Percentiles rank a stretch among this genome's conserved stretches.
Evolutionary conservation across 108 stramenopile species (phyloP).

Genomic region (Cyclotella kingstonii): DNA sequence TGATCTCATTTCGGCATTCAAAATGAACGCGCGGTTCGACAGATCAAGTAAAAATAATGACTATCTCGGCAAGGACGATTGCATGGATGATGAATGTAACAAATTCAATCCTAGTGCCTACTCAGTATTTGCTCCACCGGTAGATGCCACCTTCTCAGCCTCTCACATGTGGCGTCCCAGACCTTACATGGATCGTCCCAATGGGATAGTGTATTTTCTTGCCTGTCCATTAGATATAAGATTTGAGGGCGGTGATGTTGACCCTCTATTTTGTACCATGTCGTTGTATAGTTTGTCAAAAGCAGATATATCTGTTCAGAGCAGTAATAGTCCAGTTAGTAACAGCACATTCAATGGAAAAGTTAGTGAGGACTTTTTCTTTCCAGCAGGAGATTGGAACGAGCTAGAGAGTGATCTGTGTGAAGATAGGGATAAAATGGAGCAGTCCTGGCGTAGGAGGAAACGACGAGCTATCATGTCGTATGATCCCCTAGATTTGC

Average conservation of each 20-base stretch:
- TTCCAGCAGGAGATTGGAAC: conserved; percentile 80
- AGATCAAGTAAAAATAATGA: not conserved
- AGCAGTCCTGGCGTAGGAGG: conserved; percentile 51
- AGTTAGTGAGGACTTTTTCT: conserved; percentile 81
- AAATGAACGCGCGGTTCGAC: conserved; percentile 35
- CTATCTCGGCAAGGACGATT: not conserved
- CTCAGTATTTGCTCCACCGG: conserved; percentile 74
- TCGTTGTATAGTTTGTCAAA: conserved; percentile 53
- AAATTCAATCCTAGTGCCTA: conserved; percentile 18
- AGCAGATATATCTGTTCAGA: not conserved
- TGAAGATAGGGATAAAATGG: conserved; percentile 19
- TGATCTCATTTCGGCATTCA: conserved; percentile 55
- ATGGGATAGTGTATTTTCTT: conserved; percentile 53
- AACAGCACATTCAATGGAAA: conserved; percentile 48
- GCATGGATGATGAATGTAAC: not conserved
- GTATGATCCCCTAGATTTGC: conserved; percentile 50
- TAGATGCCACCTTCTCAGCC: conserved; percentile 62
- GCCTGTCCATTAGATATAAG: conserved; percentile 55
- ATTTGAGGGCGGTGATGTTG: conserved; percentile 52
- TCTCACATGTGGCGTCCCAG: conserved; percentile 70
- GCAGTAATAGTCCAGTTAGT: not conserved
- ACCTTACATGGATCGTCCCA: conserved; percentile 76
- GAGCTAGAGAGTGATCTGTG: conserved; percentile 35
- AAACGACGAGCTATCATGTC: conserved; percentile 80
- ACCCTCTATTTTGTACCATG: conserved; percentile 73